Percentiles rank a stretch among this genome's conserved stretches.
These are phyloP conservation scores for Leccinum imitatum DNA, from an alignment of 768 basidiomycete species.

Conservation along the genomic window DNA sequence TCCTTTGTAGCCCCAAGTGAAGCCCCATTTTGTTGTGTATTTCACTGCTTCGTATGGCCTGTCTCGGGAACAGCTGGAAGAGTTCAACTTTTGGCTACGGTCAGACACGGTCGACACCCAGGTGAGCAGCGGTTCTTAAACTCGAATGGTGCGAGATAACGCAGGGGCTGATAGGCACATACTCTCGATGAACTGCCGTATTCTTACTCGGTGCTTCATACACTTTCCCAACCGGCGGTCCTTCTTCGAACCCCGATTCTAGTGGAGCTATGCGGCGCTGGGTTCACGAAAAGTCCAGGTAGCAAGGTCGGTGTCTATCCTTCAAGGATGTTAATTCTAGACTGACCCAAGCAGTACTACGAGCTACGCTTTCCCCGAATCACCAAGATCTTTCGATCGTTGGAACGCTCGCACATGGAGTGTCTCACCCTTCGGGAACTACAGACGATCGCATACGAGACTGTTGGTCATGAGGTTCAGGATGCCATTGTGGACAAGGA, in stretches of 20 bases:
- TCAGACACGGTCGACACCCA: constrained; percentile 27
- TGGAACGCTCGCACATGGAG: constrained; percentile 67
- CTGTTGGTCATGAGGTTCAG: constrained; percentile 49
- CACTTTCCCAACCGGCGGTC: constrained; percentile 51
- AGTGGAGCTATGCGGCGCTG: constrained; percentile 76
- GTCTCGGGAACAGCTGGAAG: constrained; percentile 63
- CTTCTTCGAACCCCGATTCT: constrained; percentile 63
- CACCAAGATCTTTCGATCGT: constrained; percentile 59
- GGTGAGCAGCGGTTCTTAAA: constrained; percentile 11
- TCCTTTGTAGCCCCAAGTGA: constrained; percentile 36
- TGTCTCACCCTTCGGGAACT: constrained; percentile 48
- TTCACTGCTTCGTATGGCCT: constrained; percentile 80
- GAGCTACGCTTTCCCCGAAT: constrained; percentile 84
- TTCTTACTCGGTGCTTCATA: constrained; percentile 48
- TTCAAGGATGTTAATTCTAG: not conserved
- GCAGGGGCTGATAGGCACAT: constrained; percentile 2
- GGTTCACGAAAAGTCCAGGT: constrained; percentile 68
- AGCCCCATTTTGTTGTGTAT: constrained; percentile 68
- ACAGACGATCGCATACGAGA: constrained; percentile 53
- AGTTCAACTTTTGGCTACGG: constrained; percentile 63
- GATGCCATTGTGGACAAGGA: constrained; percentile 43
- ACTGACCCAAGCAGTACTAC: constrained; percentile 54
- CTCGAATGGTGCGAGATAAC: not conserved
- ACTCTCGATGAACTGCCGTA: constrained; percentile 46
- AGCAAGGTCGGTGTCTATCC: constrained; percentile 46